phyloP scores from a whole-genome alignment of 371 early-diverging fungal genomes.

The Coemansia sp. region DNA sequence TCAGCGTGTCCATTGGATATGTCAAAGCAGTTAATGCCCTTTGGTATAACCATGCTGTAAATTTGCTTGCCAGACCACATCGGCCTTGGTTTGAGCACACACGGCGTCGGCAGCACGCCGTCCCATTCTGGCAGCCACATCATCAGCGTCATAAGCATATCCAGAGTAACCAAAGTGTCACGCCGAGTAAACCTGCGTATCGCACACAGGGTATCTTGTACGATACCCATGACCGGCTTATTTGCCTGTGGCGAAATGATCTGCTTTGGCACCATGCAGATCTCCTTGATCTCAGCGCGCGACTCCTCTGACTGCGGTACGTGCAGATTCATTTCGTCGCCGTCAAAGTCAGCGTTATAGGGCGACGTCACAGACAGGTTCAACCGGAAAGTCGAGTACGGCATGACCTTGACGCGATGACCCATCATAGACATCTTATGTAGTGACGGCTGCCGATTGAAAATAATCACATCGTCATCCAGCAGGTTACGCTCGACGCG shows the following conservation, averaged over 20 bases:
- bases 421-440: constrained; percentile 99
- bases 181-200: constrained; percentile 95
- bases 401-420: constrained; percentile 97
- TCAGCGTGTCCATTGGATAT: constrained; percentile 54
- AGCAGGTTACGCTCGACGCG: constrained; percentile 97
- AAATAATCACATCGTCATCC: constrained; percentile 97
- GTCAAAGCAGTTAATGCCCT: constrained; percentile 78
- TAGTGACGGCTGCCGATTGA: constrained; percentile 99
- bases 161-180: constrained; percentile 89
- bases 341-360: constrained; percentile 99
- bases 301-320: constrained; percentile 97
- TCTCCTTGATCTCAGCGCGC: constrained; percentile 92
- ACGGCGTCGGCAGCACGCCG: constrained; percentile 90
- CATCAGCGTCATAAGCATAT: constrained; percentile 92
- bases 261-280: constrained; percentile 98
- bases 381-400: constrained; percentile 98
- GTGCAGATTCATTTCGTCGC: constrained; percentile 99
- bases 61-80: constrained; percentile 99
- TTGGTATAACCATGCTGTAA: constrained; percentile 89
- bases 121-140: constrained; percentile 97
- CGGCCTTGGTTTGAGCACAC: constrained; percentile 93
- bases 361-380: constrained; percentile 99
- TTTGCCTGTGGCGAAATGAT: constrained; percentile 98
- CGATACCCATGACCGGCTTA: constrained; percentile 99
- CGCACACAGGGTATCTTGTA: constrained; percentile 99